Conservation (phyloP, 2,329 filamentous ascomycete species). For the Beauveria sp. region DNA sequence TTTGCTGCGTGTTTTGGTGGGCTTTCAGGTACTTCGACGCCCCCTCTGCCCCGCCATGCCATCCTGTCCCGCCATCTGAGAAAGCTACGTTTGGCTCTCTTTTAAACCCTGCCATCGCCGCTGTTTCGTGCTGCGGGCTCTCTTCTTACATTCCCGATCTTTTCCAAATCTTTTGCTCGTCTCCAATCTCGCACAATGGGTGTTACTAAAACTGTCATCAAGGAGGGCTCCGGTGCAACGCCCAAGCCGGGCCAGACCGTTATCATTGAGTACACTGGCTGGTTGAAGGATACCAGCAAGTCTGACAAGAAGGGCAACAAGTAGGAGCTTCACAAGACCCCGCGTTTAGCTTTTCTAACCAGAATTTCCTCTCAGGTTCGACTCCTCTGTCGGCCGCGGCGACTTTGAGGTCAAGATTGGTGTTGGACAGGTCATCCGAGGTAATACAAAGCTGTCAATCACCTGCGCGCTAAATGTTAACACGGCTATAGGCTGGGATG, state of each 20-base stretch:
- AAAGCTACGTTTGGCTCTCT: slow-evolving; percentile 3
- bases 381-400: slow-evolving; percentile 70
- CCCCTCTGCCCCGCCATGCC: slow-evolving; percentile 12
- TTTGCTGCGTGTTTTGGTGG: neutral
- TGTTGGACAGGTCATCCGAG: slow-evolving; percentile 75
- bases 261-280: slow-evolving; percentile 87
- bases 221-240: slow-evolving; percentile 52
- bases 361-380: slow-evolving; percentile 58
- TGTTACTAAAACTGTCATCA: slow-evolving; percentile 60
- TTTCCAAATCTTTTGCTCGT: neutral
- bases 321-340: slow-evolving; percentile 41
- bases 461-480: slow-evolving; percentile 10
- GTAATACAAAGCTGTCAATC: slow-evolving; percentile 38
- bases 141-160: neutral
- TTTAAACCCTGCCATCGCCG: slow-evolving; percentile 13
- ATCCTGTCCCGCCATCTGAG: slow-evolving; percentile 10
- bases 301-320: slow-evolving; percentile 59
- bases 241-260: slow-evolving; percentile 65
- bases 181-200: slow-evolving; percentile 46
- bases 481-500: slow-evolving; percentile 60
- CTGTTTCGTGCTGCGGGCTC: neutral
- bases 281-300: slow-evolving; percentile 59
- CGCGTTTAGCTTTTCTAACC: slow-evolving; percentile 8
- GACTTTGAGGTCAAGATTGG: slow-evolving; percentile 76
- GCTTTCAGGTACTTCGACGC: neutral